Conservation (phyloP, 495 filamentous ascomycete species). For the Neurospora sp. region DNA sequence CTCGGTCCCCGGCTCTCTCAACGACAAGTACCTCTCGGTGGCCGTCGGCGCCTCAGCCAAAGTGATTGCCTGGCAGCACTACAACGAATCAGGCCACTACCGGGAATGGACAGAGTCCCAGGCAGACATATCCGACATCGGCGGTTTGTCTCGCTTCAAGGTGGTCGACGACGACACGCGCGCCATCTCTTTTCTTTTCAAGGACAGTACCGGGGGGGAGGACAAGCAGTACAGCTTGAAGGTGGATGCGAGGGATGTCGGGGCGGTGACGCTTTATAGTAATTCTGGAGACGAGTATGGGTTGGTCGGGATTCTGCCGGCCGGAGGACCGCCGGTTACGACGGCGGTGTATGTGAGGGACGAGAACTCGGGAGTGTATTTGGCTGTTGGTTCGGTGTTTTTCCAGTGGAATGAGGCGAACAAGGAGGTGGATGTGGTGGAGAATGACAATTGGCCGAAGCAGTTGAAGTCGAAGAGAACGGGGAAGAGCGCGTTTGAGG, state of each 20-base stretch:
- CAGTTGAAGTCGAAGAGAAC: conserved; percentile 1
- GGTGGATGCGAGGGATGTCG: neutral
- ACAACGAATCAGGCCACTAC: conserved; percentile 1
- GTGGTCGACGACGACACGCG: neutral
- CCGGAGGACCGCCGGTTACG: conserved; percentile 1
- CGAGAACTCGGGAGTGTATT: neutral
- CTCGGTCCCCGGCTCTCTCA: neutral
- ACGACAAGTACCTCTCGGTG: conserved; percentile 4
- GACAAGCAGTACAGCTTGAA: neutral
- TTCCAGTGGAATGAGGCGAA: conserved; percentile 1
- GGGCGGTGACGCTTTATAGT: neutral
- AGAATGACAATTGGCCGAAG: conserved; percentile 1
- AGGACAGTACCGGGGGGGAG: neutral
- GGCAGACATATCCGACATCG: neutral
- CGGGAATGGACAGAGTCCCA: neutral
- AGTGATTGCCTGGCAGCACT: conserved; percentile 6
- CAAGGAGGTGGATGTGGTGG: conserved; percentile 1
- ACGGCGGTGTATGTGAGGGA: conserved; percentile 3
- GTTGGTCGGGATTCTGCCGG: neutral
- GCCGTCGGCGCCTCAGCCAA: conserved; percentile 1
- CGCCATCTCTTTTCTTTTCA: conserved; percentile 2
- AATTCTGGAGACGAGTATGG: neutral
- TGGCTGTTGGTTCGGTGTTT: neutral
- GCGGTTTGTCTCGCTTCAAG: neutral
- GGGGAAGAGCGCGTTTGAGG: neutral